Base-by-base conservation (phyloP, 176 grass and related monocot genomes). In the Thinopyrum elongatum region DNA sequence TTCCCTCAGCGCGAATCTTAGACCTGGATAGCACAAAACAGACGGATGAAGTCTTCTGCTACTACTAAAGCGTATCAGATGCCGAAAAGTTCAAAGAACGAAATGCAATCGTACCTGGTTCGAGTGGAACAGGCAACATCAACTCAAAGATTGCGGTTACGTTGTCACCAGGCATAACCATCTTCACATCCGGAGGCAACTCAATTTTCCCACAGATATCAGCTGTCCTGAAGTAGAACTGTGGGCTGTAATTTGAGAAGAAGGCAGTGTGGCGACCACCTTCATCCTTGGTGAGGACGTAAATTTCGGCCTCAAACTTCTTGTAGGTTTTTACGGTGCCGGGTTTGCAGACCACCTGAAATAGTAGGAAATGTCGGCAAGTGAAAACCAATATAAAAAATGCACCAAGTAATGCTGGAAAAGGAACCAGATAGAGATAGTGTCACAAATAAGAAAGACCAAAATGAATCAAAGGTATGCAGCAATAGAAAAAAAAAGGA, bases 121-220 rank as follows among this genome's bases (percentile, higher is more conserved):
- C 97, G 34, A 99, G 97, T 7, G 97, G 94, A 86, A 99, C 89
- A 49, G 94, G 38, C 8, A 84, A 88, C 81, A 96, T 96, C 77
- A 99, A 89, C 82, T 99, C 94, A 16, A 99, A 96, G 82, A 36
- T 27, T 19, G 90, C 94, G 8, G 97, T 94, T 14, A 99, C 94
- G 29, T 99, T 99, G 80, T 99, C 94, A 49, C 97, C 97, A 3
- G 97, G 97, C 97, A 99, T 90, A 49, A 99, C 97, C 97, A 99
- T 99, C 85, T 94, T 84, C 22, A 84, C 76, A 0, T 80, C 44
- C 58, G 82, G 85, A 74, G 89, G 88, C 51, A 99, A 80, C 81
- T 92, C 88, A 26, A 99, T 83, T 61, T 90, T 99, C 30, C 97
- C 97, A 23, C 94, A 96, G 82, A 99, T 27, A 85, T 99, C 97